Base-by-base conservation (phyloP, 495 filamentous ascomycete species). In the Sporormia fimetaria region DNA sequence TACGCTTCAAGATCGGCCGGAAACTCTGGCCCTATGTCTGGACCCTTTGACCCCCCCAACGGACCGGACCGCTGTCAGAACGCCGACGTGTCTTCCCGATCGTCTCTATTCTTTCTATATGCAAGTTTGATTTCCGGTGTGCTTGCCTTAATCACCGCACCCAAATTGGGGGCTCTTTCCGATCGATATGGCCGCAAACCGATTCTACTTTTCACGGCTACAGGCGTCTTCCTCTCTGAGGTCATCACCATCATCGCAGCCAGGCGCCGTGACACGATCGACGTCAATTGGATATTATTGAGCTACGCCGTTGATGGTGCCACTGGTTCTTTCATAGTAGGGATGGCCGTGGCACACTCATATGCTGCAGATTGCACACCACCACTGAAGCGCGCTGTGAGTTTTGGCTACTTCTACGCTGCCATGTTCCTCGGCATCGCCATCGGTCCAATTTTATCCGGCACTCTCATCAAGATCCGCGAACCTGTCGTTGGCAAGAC, bases 351-450 rank as follows among this genome's bases (percentile, higher is more conserved):
- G 26, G 75, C 73, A 16, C 75, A 87, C 54, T 80, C 88, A 0
- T 98, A 96, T 57, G 80, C 78, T 4, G 73, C 83, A 27, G 90
- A 98, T 56, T 94, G 85, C 60, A 88, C 90, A 9, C 65, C 76
- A 11, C 81, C 84, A 0, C 75, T 77, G 20, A 71, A 73, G 44
- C 74, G 90, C 14, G 83, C 78, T 32, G 80, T 90, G n/a, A 75
- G 77, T 16, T 94, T 98, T 58, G 87, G 82, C 2, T 84, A 83
- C 49, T 80, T 94, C 44, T 85, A 95, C 52, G 86, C 83, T 10
- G 79, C 77, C 51, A 66, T 98, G 11, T 98, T 94, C 54, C 69
- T 73, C 6, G 90, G 90, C 18, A 76, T 95, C 32, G 87, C 90
- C 3, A 44, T 81, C 9, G 90, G 90, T 0, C 90, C 90, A 1